A percentile compares a stretch with the other conserved stretches of the same genome.
Conservation (phyloP, 1,284 basidiomycete genomes). For the Boletus semigastroideus region DNA sequence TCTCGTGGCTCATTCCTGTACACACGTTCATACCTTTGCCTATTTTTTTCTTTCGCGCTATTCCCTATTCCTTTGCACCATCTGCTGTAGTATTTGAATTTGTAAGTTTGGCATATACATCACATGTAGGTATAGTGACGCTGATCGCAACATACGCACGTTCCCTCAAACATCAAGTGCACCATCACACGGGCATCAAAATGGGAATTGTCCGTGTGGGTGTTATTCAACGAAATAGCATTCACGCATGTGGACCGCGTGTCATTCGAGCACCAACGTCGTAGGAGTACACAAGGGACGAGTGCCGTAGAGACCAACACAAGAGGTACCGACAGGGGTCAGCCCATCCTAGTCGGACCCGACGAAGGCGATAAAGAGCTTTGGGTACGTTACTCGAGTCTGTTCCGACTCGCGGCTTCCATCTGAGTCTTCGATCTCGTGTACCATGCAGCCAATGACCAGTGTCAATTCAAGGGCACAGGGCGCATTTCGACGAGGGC, state of each 20-base stretch:
- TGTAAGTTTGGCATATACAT: conserved; percentile 10
- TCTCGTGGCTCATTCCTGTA: not conserved
- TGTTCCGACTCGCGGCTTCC: too few species aligned
- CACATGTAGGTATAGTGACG: conserved; percentile 3
- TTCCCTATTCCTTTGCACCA: not conserved
- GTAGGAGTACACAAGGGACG: not conserved
- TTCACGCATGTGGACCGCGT: not conserved
- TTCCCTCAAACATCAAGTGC: not conserved
- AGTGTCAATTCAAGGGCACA: too few species aligned
- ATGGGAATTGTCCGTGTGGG: not conserved
- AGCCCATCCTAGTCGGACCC: not conserved
- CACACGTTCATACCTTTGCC: not conserved
- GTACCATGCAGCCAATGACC: too few species aligned
- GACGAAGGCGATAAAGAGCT: not conserved
- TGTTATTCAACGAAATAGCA: not conserved
- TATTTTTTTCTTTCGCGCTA: not conserved
- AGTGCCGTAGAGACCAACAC: not conserved
- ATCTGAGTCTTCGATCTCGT: too few species aligned
- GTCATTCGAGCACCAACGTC: not conserved
- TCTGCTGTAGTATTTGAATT: conserved; percentile 7
- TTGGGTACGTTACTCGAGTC: too few species aligned
- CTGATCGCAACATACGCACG: not conserved
- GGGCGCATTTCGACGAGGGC: too few species aligned
- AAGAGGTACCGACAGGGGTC: too few species aligned
- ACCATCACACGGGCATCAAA: not conserved